These are phyloP conservation scores for Aspergillus brunneoviolaceus DNA, from an alignment of 2,329 filamentous ascomycete genomes.

Conservation along the genomic window DNA sequence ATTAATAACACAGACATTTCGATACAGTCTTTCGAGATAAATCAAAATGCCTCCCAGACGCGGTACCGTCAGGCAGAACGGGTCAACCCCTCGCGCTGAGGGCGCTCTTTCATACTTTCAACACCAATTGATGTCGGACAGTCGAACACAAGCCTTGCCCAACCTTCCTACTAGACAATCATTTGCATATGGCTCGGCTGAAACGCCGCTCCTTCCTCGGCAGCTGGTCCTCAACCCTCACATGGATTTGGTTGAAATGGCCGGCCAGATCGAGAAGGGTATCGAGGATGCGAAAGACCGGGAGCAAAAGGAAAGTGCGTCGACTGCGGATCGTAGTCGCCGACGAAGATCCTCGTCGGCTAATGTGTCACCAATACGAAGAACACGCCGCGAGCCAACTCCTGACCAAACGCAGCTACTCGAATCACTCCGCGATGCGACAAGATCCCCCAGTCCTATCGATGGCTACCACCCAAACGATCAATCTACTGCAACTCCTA, in stretches of 20 bases:
- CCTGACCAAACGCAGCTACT: slow-evolving; percentile 36
- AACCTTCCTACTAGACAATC: slow-evolving; percentile 41
- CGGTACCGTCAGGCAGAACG: slow-evolving; percentile 18
- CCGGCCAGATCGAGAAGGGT: slow-evolving; percentile 33
- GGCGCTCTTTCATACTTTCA: slow-evolving; percentile 12
- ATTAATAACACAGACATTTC: neutral
- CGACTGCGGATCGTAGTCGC: slow-evolving; percentile 14
- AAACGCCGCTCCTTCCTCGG: slow-evolving; percentile 36
- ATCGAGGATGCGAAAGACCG: slow-evolving; percentile 27
- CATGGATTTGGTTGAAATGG: slow-evolving; percentile 34
- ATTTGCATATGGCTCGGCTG: slow-evolving; percentile 42
- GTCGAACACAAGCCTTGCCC: slow-evolving; percentile 31
- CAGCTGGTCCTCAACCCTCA: slow-evolving; percentile 32
- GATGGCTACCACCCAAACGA: slow-evolving; percentile 9
- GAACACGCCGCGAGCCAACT: slow-evolving; percentile 33
- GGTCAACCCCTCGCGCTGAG: slow-evolving; percentile 13
- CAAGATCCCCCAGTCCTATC: slow-evolving; percentile 20
- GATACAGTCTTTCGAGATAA: neutral
- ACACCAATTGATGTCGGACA: slow-evolving; percentile 20
- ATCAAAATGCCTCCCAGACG: slow-evolving; percentile 29
- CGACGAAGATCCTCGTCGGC: slow-evolving; percentile 12
- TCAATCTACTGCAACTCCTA: slow-evolving; percentile 33
- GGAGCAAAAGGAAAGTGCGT: slow-evolving; percentile 15
- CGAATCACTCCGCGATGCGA: slow-evolving; percentile 29
- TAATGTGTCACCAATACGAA: slow-evolving; percentile 20